A percentile compares a stretch with the other conserved stretches of the same genome.
These are phyloP conservation scores for Citrus medica DNA, from an alignment of 345 rosid genomes.

Conservation along the genomic window DNA sequence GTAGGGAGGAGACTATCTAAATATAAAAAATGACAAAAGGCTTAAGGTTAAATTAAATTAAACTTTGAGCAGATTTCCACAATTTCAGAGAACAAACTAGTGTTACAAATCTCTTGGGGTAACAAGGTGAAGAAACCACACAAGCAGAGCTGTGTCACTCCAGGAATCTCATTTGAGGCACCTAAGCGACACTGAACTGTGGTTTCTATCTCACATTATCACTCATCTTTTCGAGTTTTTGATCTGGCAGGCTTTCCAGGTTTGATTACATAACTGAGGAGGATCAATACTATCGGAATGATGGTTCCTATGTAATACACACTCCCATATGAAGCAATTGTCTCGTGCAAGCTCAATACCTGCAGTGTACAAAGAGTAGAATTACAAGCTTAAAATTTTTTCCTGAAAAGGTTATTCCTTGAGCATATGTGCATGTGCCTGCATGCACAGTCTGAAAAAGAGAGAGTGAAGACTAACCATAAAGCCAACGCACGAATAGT, in stretches of 20 bases:
- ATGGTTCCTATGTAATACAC: constrained; percentile 81
- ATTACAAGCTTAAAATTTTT: background rate
- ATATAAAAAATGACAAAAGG: background rate
- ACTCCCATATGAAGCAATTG: constrained; percentile 64
- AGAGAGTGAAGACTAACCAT: constrained; percentile 49
- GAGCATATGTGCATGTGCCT: background rate
- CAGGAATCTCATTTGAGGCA: background rate
- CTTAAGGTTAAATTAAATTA: no score
- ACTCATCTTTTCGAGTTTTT: constrained; percentile 59
- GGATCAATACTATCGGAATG: constrained; percentile 55
- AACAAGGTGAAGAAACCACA: background rate
- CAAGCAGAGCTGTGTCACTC: constrained; percentile 3
- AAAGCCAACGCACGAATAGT: constrained; percentile 85
- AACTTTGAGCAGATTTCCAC: background rate
- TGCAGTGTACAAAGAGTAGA: constrained; percentile 20
- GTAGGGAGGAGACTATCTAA: background rate
- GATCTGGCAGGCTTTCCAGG: constrained; percentile 66
- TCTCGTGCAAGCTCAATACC: constrained; percentile 80
- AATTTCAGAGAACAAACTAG: background rate
- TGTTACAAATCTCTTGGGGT: background rate
- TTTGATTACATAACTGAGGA: constrained; percentile 57
- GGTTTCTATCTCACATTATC: constrained; percentile 15
- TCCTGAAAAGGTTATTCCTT: no score
- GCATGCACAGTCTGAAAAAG: no score
- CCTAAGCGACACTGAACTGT: background rate